Conservation (phyloP, 2,329 filamentous ascomycete species). For the Xylariaceae sp. region DNA sequence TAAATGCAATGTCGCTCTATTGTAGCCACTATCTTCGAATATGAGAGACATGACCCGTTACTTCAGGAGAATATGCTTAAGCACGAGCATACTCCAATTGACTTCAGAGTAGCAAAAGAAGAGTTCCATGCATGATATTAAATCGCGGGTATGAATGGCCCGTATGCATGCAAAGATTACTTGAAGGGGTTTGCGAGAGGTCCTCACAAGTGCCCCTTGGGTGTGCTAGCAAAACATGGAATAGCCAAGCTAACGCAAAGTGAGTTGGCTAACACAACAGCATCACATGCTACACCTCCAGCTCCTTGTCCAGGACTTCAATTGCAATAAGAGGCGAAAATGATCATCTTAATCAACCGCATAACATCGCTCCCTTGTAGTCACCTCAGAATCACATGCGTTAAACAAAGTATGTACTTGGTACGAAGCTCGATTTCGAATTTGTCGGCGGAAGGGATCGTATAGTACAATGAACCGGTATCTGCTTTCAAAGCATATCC, state of each 20-base stretch:
- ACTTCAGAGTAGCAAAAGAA: too few species aligned
- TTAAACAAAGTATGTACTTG: background rate
- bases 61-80: too few species aligned
- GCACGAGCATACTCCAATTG: too few species aligned
- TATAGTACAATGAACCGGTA: constrained; percentile 37
- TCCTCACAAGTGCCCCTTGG: background rate
- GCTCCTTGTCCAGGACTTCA: background rate
- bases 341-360: background rate
- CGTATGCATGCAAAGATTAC: too few species aligned
- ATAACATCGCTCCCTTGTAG: background rate
- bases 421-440: constrained; percentile 30
- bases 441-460: constrained; percentile 27
- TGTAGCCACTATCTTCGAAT: background rate
- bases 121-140: too few species aligned
- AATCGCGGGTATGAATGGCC: too few species aligned
- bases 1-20: too few species aligned
- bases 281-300: background rate
- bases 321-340: background rate
- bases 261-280: background rate
- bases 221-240: background rate
- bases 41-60: too few species aligned
- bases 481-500: constrained; percentile 27
- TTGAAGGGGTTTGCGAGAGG: too few species aligned
- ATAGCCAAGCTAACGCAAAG: background rate
- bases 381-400: background rate